A percentile compares a stretch with the other conserved stretches of the same genome.
Evolutionary conservation across 2,329 filamentous ascomycete genomes (phyloP).

Genomic region (Aspergillus unguis): DNA sequence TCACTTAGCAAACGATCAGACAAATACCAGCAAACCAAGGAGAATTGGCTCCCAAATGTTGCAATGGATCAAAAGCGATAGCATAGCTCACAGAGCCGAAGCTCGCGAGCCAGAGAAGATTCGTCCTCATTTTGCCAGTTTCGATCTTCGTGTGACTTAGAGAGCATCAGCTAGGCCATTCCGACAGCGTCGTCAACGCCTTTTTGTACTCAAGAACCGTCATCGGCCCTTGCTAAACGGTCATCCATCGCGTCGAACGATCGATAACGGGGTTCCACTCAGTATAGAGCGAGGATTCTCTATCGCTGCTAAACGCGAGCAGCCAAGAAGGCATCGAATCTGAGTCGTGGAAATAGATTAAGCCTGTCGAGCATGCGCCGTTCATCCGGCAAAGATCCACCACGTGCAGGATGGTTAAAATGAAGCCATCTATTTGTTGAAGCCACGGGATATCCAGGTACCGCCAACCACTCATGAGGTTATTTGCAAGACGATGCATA

Average conservation of each 20-base stretch:
- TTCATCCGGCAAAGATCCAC: slow-evolving; percentile 9
- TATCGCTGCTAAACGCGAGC: background rate
- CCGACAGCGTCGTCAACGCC: background rate
- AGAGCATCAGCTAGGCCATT: background rate
- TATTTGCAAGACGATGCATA: no score
- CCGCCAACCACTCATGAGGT: background rate
- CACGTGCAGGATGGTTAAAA: slow-evolving; percentile 12
- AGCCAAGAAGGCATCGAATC: background rate
- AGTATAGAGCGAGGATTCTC: background rate
- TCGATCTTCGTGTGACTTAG: background rate
- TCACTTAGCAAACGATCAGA: background rate
- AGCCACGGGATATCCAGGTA: background rate
- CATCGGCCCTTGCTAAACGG: background rate
- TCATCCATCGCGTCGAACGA: background rate
- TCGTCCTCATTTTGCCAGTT: slow-evolving; percentile 9
- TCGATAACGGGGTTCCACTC: background rate
- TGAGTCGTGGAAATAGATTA: slow-evolving; percentile 7
- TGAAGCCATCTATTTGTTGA: background rate
- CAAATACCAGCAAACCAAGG: slow-evolving; percentile 51
- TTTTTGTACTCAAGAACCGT: background rate
- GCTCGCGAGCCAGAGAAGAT: slow-evolving; percentile 8
- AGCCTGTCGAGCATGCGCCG: slow-evolving; percentile 3
- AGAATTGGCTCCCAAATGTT: slow-evolving; percentile 53
- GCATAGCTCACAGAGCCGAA: slow-evolving; percentile 11
- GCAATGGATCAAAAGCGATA: slow-evolving; percentile 37